phyloP scores from a whole-genome alignment of 2,329 filamentous ascomycete species.

The Phialophora chinensis region DNA sequence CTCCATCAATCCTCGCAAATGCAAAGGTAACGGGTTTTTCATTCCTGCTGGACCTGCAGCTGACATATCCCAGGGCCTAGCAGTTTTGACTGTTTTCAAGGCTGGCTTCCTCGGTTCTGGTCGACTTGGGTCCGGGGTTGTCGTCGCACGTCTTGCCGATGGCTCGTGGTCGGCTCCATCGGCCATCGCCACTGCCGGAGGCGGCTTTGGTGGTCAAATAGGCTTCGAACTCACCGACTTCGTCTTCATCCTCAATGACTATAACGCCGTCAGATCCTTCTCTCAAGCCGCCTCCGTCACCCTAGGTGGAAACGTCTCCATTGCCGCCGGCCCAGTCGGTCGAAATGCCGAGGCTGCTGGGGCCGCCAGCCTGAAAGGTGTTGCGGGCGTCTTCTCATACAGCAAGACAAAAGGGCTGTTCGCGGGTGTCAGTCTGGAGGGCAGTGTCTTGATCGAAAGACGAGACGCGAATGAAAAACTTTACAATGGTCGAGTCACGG shows the following conservation, averaged over 20 bases:
- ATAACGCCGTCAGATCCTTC: slow-evolving; percentile 87
- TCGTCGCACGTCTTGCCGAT: slow-evolving; percentile 56
- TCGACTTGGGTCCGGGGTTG: slow-evolving; percentile 57
- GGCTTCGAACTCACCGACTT: slow-evolving; percentile 67
- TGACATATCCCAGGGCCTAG: slow-evolving; percentile 50
- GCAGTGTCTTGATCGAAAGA: slow-evolving; percentile 89
- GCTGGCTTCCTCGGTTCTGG: slow-evolving; percentile 58
- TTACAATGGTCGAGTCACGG: slow-evolving; percentile 82
- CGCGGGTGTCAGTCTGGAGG: slow-evolving; percentile 92
- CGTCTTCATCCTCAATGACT: slow-evolving; percentile 97
- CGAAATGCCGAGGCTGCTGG: slow-evolving; percentile 95
- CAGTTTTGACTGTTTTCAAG: slow-evolving; percentile 57
- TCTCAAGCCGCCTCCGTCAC: slow-evolving; percentile 90
- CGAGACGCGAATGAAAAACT: slow-evolving; percentile 97
- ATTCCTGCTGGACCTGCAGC: slow-evolving; percentile 6
- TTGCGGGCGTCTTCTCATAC: slow-evolving; percentile 94
- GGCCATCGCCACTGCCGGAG: slow-evolving; percentile 56
- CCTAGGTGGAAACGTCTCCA: slow-evolving; percentile 92
- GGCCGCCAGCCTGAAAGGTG: slow-evolving; percentile 84
- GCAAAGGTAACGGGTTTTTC: slow-evolving; percentile 71
- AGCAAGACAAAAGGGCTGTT: slow-evolving; percentile 98
- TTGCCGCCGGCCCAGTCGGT: slow-evolving; percentile 91
- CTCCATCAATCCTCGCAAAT: slow-evolving; percentile 83
- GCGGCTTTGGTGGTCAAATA: slow-evolving; percentile 58
- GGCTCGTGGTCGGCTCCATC: slow-evolving; percentile 58